Percentiles rank a stretch among this genome's conserved stretches.
These are phyloP conservation scores for Didymella lethalis DNA, from an alignment of 2,329 filamentous ascomycete species.

Conservation along the genomic window DNA sequence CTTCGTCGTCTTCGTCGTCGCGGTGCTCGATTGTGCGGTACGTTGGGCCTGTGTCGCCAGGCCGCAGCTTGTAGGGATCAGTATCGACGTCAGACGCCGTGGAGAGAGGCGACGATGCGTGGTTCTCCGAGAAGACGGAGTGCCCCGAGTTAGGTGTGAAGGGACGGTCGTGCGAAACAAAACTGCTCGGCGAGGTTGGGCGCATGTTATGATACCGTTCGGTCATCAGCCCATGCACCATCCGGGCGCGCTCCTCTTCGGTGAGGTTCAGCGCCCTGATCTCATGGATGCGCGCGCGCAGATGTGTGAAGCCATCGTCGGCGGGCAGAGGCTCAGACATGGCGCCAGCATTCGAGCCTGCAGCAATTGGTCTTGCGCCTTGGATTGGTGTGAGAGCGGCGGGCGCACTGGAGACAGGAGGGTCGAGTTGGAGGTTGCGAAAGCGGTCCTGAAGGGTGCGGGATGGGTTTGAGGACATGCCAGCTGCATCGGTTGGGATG, in stretches of 20 bases:
- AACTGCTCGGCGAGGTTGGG: conserved; percentile 50
- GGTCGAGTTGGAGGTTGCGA: conserved; percentile 35
- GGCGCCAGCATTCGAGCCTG: conserved; percentile 35
- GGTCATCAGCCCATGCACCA: conserved; percentile 60
- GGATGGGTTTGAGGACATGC: conserved; percentile 46
- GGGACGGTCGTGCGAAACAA: conserved; percentile 50
- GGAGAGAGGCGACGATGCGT: conserved; percentile 47
- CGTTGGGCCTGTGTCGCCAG: conserved; percentile 44
- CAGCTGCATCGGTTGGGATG: conserved; percentile 26
- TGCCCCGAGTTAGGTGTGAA: conserved; percentile 49
- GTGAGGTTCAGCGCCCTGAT: conserved; percentile 55
- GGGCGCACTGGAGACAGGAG: conserved; percentile 35
- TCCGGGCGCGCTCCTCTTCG: conserved; percentile 59
- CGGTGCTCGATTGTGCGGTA: conserved; percentile 35
- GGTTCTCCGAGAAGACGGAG: conserved; percentile 46
- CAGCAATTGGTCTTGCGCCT: conserved; percentile 14
- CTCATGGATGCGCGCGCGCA: conserved; percentile 58
- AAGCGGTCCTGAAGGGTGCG: conserved; percentile 40
- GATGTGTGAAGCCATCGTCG: conserved; percentile 59
- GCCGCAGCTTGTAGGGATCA: conserved; percentile 46
- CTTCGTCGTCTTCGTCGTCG: conserved; percentile 57
- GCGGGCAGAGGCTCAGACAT: conserved; percentile 55
- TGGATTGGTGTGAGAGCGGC: conserved; percentile 26
- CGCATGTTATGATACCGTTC: conserved; percentile 54
- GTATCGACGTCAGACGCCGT: conserved; percentile 44